These are phyloP conservation scores for Tulasnella sp. DNA, from an alignment of 768 basidiomycete genomes.

Conservation along the genomic window DNA sequence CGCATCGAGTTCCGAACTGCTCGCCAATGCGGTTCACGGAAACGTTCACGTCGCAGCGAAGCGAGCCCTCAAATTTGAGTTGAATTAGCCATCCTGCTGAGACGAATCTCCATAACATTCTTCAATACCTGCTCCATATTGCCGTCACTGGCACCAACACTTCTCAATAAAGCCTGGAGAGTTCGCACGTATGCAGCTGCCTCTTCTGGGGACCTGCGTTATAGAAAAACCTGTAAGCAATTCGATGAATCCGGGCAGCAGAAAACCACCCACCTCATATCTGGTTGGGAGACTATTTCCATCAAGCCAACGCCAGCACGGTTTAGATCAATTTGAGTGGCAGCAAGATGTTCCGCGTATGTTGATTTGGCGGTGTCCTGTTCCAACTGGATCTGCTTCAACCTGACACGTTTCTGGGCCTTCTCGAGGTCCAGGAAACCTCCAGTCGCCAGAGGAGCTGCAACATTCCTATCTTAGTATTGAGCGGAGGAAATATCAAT, in stretches of 20 bases:
- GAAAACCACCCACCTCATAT: conserved; percentile 50
- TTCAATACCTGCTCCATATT: conserved; percentile 86
- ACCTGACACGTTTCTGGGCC: conserved; percentile 49
- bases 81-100: neutral
- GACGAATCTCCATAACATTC: neutral
- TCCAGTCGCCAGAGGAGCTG: conserved; percentile 71
- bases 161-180: conserved; percentile 71
- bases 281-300: conserved; percentile 94
- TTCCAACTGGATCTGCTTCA: conserved; percentile 92
- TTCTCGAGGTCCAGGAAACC: conserved; percentile 49
- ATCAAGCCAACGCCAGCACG: conserved; percentile 82
- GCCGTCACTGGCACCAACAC: conserved; percentile 83
- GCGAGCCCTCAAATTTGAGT: conserved; percentile 62
- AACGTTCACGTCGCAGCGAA: conserved; percentile 92
- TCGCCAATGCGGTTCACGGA: conserved; percentile 67
- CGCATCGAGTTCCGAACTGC: conserved; percentile 69
- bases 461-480: neutral
- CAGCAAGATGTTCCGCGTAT: conserved; percentile 33
- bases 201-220: conserved; percentile 67
- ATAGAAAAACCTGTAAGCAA: neutral
- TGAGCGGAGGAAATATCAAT: neutral
- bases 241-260: conserved; percentile 32
- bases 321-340: conserved; percentile 73
- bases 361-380: conserved; percentile 93
- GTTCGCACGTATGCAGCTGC: conserved; percentile 79